Evolutionary conservation across 345 rosid species (phyloP), one percentile per base, ranked within the genome.

Genomic region (Populus ilicifolia): DNA sequence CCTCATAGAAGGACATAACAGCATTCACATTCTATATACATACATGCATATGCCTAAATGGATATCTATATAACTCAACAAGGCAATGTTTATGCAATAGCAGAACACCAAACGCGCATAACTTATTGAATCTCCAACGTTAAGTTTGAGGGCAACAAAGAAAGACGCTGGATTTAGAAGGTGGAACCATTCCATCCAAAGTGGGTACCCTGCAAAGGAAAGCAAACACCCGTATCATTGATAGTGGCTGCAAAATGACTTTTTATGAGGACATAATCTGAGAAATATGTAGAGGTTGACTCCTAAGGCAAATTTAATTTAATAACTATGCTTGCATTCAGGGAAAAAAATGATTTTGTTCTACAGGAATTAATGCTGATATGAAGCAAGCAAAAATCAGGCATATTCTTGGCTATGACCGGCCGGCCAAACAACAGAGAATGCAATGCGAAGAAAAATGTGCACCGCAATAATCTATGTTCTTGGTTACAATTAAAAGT

Each of bases 101-200:
- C 8, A 70, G 29, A 59, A 59, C 79, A 70, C 56, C 72, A 29
- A 2, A 38, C 23, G 70, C 21, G 56, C 12, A 8, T 23, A 67
- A 20, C 54, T 16, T 6, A 29, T 10, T 14, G 41, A 56, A 46
- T 64, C 50, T 68, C 78, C 61, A 50, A 50, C 64, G 50, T 30
- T 35, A 41, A 78, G 41, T 30, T 75, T 44, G 48, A 10, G 41
- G n/a, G 30, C 21, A 48, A 30, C 46, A 67, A 46, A n/a, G 44
- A 23, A n/a, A 46, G 63, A 38, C 16, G 75, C 67, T 65, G 48
- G 56, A 77, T 72, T 81, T 85, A 94, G 88, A 96, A 87, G 82
- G 97, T 96, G 43, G 92, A 67, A 69, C 99, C 99, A 63, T 96
- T 96, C 93, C 93, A 94, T 81, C 99, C 99, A 16, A 94, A 90